Percentiles rank a stretch among this genome's conserved stretches.
These are phyloP conservation scores for Cetraspora pellucida DNA, from an alignment of 192 early-diverging fungal genomes.

Conservation along the genomic window DNA sequence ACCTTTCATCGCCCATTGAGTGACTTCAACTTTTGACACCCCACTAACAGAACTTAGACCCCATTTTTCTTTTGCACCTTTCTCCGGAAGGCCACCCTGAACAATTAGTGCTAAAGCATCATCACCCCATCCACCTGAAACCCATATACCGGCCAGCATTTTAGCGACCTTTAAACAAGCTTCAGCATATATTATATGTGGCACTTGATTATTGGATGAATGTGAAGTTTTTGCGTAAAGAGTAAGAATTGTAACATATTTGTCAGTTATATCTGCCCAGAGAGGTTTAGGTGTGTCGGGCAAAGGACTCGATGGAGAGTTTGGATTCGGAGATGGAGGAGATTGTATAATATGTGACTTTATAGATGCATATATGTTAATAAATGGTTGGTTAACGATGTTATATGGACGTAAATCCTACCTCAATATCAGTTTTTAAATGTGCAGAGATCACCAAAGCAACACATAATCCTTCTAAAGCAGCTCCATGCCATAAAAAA, in stretches of 20 bases:
- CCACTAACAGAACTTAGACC: slow-evolving; percentile 45
- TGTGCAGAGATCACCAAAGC: slow-evolving; percentile 61
- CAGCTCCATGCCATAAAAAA: slow-evolving; percentile 75
- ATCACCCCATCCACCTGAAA: slow-evolving; percentile 43
- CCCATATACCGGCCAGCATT: slow-evolving; percentile 57
- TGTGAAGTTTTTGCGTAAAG: slow-evolving; percentile 62
- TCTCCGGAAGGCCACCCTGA: slow-evolving; percentile 34
- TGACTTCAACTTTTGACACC: slow-evolving; percentile 55
- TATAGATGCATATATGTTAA: slow-evolving; percentile 5
- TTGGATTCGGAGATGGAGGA: slow-evolving; percentile 23
- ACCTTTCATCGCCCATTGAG: slow-evolving; percentile 67
- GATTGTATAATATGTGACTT: slow-evolving; percentile 21
- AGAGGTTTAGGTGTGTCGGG: slow-evolving; percentile 41
- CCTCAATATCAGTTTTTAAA: slow-evolving; percentile 64
- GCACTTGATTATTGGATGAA: slow-evolving; percentile 46
- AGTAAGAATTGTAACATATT: slow-evolving; percentile 64
- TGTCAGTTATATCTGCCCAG: slow-evolving; percentile 63
- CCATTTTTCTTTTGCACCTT: slow-evolving; percentile 35
- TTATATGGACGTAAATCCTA: slow-evolving; percentile 35
- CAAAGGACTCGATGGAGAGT: slow-evolving; percentile 35
- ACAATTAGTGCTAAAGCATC: slow-evolving; percentile 40
- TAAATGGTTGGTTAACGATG: not conserved
- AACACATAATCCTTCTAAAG: slow-evolving; percentile 70
- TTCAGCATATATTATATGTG: slow-evolving; percentile 63
- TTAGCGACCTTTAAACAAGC: slow-evolving; percentile 72